A percentile compares a stretch with the other conserved stretches of the same genome.
Evolutionary conservation across 495 filamentous ascomycete species (phyloP).

Genomic region (Entonaema liquescens): DNA sequence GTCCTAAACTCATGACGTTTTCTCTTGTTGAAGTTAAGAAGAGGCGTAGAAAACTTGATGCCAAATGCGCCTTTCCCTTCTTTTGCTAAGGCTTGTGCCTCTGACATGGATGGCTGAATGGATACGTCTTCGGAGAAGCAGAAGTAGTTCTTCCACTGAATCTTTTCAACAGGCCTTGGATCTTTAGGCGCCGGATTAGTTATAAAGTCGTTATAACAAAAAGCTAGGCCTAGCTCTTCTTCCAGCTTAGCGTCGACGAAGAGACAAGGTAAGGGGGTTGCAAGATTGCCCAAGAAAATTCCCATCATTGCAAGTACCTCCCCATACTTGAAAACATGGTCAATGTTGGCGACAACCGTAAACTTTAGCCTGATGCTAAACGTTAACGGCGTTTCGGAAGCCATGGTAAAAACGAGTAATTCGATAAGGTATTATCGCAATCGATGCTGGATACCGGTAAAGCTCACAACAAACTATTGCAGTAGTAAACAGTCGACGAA

Average conservation of each 20-base stretch:
- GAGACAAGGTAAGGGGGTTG: background rate
- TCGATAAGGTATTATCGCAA: background rate
- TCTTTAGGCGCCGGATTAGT: background rate
- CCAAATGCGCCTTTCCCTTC: background rate
- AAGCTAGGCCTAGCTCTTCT: no score
- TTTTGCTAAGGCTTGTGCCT: background rate
- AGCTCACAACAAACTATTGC: background rate
- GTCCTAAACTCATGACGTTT: background rate
- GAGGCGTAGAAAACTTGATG: background rate
- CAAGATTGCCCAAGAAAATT: background rate
- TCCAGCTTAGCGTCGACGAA: background rate
- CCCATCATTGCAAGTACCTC: background rate
- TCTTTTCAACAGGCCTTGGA: background rate
- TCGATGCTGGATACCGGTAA: background rate
- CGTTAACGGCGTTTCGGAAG: background rate
- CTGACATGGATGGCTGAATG: background rate
- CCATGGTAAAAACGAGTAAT: background rate
- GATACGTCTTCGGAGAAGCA: background rate
- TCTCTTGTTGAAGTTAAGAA: background rate
- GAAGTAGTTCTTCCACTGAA: background rate
- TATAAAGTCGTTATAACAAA: no score
- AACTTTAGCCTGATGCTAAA: background rate
- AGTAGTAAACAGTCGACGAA: background rate
- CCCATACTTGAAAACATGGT: background rate
- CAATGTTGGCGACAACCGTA: background rate